Evolutionary conservation across 257 asterid species (phyloP).

Genomic region (Penstemon newberryi): DNA sequence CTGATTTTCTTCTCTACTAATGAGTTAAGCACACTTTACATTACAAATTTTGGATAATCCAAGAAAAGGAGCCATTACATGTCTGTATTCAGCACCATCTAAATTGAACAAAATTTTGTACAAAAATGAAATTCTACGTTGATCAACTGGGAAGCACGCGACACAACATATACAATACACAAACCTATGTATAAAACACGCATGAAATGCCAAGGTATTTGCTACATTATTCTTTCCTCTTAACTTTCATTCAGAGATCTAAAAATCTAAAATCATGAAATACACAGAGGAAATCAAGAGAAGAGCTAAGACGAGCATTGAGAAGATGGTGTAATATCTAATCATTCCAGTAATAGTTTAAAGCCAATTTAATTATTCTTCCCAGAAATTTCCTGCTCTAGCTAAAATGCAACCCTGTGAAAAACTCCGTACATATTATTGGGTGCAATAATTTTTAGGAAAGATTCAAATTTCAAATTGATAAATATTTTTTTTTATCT

Average conservation of each 20-base stretch:
- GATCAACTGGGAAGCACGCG: neutral
- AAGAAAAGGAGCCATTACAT: too few species aligned
- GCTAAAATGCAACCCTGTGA: too few species aligned
- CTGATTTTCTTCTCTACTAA: neutral
- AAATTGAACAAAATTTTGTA: neutral
- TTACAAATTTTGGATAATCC: too few species aligned
- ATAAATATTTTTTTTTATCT: too few species aligned
- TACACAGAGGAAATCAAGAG: neutral
- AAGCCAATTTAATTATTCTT: too few species aligned
- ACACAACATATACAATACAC: neutral
- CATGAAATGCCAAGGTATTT: neutral
- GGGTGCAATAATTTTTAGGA: too few species aligned
- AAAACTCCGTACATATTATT: too few species aligned
- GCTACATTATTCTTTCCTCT: neutral
- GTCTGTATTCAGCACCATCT: neutral
- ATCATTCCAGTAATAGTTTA: too few species aligned
- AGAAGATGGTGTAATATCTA: too few species aligned
- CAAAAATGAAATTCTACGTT: neutral
- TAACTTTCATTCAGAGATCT: neutral
- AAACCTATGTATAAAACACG: neutral
- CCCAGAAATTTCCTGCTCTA: too few species aligned
- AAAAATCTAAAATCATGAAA: neutral
- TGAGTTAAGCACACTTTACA: neutral
- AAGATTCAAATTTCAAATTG: too few species aligned
- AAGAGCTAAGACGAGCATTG: neutral